Conservation (phyloP, 2,329 filamentous ascomycete species). For the Alternaria solani region DNA sequence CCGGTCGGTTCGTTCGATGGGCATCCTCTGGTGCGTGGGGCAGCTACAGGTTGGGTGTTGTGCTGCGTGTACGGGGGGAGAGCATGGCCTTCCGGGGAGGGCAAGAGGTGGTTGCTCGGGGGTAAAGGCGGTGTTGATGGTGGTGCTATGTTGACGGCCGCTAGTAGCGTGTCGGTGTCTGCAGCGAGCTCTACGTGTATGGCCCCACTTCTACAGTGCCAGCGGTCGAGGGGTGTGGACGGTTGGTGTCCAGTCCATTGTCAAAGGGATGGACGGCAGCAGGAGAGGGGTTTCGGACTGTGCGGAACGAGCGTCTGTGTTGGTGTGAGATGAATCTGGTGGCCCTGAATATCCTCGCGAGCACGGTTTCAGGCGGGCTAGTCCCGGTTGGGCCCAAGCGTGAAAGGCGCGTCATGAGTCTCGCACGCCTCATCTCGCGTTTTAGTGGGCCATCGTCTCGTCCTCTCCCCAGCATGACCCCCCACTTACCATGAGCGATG, state of each 20-base stretch:
- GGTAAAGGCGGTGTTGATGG: slow-evolving; percentile 30
- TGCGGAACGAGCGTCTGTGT: slow-evolving; percentile 15
- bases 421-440: slow-evolving; percentile 20
- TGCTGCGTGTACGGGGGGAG: slow-evolving; percentile 26
- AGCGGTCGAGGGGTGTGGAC: slow-evolving; percentile 14
- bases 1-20: slow-evolving; percentile 53
- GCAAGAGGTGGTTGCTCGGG: slow-evolving; percentile 39
- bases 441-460: slow-evolving; percentile 17
- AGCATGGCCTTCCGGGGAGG: slow-evolving; percentile 42
- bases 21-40: slow-evolving; percentile 43
- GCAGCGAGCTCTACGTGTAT: slow-evolving; percentile 14
- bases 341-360: slow-evolving; percentile 25
- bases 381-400: slow-evolving; percentile 20
- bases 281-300: slow-evolving; percentile 21
- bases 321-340: slow-evolving; percentile 29
- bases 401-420: slow-evolving; percentile 33
- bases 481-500: slow-evolving; percentile 36
- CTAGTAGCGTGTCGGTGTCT: slow-evolving; percentile 19
- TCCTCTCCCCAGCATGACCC: slow-evolving; percentile 23
- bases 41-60: slow-evolving; percentile 22
- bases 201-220: slow-evolving; percentile 23
- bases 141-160: slow-evolving; percentile 28
- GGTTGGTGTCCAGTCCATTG: slow-evolving; percentile 27
- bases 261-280: slow-evolving; percentile 21
- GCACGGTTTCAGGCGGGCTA: slow-evolving; percentile 17